Evolutionary conservation across 257 asterid species (phyloP).

Genomic region (Solanum lycopersicoides): DNA sequence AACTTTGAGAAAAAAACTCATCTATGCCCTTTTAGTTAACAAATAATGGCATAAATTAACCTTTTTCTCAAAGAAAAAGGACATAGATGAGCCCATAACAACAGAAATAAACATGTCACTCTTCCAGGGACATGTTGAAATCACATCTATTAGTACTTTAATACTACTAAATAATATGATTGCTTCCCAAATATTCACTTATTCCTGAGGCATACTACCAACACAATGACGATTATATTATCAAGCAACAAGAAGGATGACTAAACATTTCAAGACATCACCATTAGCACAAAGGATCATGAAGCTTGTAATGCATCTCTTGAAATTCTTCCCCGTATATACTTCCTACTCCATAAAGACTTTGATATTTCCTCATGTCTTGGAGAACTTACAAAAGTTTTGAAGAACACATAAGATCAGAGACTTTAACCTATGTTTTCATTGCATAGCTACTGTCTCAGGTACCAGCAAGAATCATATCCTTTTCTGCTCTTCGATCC

Average conservation of each 20-base stretch:
- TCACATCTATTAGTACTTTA: neutral
- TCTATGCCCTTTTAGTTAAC: no score
- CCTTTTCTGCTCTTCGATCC: neutral
- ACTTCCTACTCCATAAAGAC: neutral
- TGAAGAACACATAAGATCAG: neutral
- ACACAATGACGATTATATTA: neutral
- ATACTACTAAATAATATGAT: neutral
- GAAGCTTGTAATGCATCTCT: neutral
- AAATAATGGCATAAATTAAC: no score
- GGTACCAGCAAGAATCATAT: neutral
- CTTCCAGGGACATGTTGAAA: neutral
- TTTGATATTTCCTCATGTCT: neutral
- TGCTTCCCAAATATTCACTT: neutral
- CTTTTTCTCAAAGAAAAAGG: no score
- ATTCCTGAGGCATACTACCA: neutral
- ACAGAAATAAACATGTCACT: neutral
- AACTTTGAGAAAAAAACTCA: no score
- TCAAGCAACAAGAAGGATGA: neutral
- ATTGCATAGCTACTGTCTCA: neutral
- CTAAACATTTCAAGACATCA: neutral
- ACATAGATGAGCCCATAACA: no score
- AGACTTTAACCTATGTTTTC: neutral
- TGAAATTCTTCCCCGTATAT: neutral
- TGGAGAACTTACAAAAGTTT: neutral
- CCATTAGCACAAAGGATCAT: neutral